Conservation (phyloP, 805 yeast genomes). For the Suhomyces vadensis region DNA sequence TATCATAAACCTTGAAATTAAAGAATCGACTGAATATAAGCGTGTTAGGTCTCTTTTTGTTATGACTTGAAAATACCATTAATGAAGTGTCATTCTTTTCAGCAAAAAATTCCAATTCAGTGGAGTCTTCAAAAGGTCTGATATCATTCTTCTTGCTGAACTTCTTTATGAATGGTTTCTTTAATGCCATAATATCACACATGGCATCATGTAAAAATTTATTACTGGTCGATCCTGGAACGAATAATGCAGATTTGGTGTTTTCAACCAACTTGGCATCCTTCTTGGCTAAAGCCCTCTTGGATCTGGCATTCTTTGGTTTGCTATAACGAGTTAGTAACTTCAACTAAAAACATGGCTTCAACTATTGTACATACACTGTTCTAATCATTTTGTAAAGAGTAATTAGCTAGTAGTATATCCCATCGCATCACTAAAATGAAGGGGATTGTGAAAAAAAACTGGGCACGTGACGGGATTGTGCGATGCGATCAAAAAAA, state of each 20-base stretch:
- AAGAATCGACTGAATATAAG: conserved; percentile 87
- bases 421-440: conserved; percentile 7
- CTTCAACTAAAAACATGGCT: not conserved
- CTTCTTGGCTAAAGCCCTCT: conserved; percentile 86
- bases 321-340: conserved; percentile 43
- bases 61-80: conserved; percentile 73
- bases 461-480: not conserved
- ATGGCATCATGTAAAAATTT: conserved; percentile 82
- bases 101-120: conserved; percentile 84
- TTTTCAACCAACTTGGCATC: conserved; percentile 90
- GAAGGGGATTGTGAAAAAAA: conserved; percentile 3
- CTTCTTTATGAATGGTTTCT: conserved; percentile 87
- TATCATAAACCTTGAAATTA: conserved; percentile 86
- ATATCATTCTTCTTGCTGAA: conserved; percentile 87
- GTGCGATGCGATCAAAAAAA: not conserved
- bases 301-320: conserved; percentile 94
- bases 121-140: conserved; percentile 88
- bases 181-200: conserved; percentile 84
- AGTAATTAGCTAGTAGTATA: not conserved
- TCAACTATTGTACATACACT: conserved; percentile 27
- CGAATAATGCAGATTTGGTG: conserved; percentile 83
- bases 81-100: conserved; percentile 93
- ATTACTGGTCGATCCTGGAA: conserved; percentile 84
- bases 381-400: conserved; percentile 36
- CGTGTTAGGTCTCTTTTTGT: conserved; percentile 91